A percentile compares a stretch with the other conserved stretches of the same genome.
Evolutionary conservation across 192 early-diverging fungal genomes (phyloP).

Genomic region (Backusella parvicylindrica): DNA sequence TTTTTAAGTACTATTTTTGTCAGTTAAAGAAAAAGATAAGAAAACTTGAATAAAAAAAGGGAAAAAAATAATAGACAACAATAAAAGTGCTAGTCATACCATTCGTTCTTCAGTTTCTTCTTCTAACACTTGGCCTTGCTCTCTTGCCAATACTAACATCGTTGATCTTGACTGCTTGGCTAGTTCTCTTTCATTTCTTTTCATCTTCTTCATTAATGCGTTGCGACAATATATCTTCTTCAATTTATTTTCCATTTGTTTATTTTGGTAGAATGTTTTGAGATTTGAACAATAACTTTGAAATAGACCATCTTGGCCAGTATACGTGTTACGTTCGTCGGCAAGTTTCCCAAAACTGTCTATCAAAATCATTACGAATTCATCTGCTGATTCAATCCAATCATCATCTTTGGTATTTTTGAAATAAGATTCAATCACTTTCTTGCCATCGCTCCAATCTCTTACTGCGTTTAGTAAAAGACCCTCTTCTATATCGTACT

Average conservation of each 20-base stretch:
- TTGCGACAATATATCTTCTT: background rate
- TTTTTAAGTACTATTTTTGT: no score
- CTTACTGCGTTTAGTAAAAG: background rate
- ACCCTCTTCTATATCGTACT: background rate
- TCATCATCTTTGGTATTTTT: background rate
- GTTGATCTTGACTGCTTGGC: background rate
- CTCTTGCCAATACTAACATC: background rate
- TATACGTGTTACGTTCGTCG: background rate
- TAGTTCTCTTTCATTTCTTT: background rate
- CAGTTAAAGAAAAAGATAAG: no score
- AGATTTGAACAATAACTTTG: background rate
- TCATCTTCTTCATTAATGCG: background rate
- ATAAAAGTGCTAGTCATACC: no score
- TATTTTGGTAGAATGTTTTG: background rate
- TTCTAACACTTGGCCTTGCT: background rate
- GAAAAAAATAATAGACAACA: no score
- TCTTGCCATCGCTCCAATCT: background rate
- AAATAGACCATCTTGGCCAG: background rate
- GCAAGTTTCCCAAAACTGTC: background rate
- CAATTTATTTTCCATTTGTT: background rate
- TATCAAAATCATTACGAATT: background rate
- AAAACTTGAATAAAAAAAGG: no score
- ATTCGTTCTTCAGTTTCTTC: background rate
- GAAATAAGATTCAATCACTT: background rate
- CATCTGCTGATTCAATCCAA: background rate